Evolutionary conservation across 179 eudicot genomes (phyloP).

Genomic region (Nepenthes alata): DNA sequence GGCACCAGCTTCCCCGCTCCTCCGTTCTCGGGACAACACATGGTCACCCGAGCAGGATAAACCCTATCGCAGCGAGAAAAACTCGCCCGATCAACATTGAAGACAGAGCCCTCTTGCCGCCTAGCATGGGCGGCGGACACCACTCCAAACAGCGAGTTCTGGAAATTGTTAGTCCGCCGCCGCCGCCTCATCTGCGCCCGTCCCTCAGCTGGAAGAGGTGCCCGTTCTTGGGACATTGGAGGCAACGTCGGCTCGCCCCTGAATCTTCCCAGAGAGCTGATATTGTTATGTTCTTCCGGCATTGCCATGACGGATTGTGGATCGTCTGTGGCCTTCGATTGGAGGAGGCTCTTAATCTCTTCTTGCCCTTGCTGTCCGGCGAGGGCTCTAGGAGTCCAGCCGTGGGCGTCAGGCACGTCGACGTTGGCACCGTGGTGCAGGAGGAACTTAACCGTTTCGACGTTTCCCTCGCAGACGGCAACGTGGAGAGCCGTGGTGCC

Average conservation of each 20-base stretch:
- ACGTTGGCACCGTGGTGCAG: constrained; percentile 38
- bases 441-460: constrained; percentile 42
- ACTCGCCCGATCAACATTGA: constrained; percentile 6
- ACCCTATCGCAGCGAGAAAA: not conserved
- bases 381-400: constrained; percentile 58
- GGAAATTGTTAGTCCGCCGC: constrained; percentile 40
- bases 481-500: constrained; percentile 64
- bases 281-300: constrained; percentile 19
- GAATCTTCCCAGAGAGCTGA: constrained; percentile 31
- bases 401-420: constrained; percentile 36
- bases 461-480: constrained; percentile 60
- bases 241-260: constrained; percentile 41
- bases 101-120: constrained; percentile 12
- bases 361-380: constrained; percentile 79
- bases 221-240: constrained; percentile 1
- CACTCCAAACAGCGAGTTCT: constrained; percentile 62
- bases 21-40: constrained; percentile 46
- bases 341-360: constrained; percentile 41
- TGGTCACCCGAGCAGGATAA: constrained; percentile 33
- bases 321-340: constrained; percentile 19
- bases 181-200: constrained; percentile 12
- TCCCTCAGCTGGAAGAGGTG: constrained; percentile 6
- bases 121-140: constrained; percentile 44
- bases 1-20: constrained; percentile 40
- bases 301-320: constrained; percentile 12